Base-by-base conservation (phyloP, 768 basidiomycete species). In the Leccinum boreale region DNA sequence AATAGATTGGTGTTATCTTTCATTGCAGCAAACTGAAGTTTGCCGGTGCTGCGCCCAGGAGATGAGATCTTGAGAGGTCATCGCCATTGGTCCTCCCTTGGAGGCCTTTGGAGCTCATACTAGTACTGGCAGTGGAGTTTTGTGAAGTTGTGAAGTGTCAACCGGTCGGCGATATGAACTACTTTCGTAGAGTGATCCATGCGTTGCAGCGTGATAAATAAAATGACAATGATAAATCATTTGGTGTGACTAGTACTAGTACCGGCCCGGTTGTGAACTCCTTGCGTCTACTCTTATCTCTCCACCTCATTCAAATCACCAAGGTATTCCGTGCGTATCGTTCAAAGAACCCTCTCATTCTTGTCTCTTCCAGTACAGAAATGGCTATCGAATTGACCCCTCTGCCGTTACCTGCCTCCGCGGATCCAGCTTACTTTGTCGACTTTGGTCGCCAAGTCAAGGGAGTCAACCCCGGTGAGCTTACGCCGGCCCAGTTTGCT, bases 401-500 rank as follows among this genome's bases (percentile, higher is more conserved):
- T 53, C 74, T 94, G 6, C 83, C 90, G 7, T 76, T 91, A 3
- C 90, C 93, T 17, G 72, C 83, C n/a, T 82, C 85, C 29, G 88
- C 87, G 11, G 85, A 93, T 68, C 69, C 85, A 5, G 73, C 81
- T 39, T 82, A 82, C 71, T 87, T 94, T 69, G 65, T 72, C 36
- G 75, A 85, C 57, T 92, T 94, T 72, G 93, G 93, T 2, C 78
- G 87, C 29, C 80, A 89, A 68, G 90, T 94, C 44, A 83, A 81
- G 63, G 90, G 89, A 11, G 77, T 90, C 50, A 74, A 89, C 65
- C 91, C 90, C 0, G 86, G 81, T 0, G 74, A 74, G 11, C 77
- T 92, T 48, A 77, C 81, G 5, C 76, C 81, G 15, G 81, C 80
- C 45, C 74, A 89, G 68, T 86, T 90, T 69, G 72, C 80, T 42